A percentile compares a stretch with the other conserved stretches of the same genome.
Evolutionary conservation across 352 stramenopile genomes (phyloP).

Genomic region (Globisporangium paroecandrum): DNA sequence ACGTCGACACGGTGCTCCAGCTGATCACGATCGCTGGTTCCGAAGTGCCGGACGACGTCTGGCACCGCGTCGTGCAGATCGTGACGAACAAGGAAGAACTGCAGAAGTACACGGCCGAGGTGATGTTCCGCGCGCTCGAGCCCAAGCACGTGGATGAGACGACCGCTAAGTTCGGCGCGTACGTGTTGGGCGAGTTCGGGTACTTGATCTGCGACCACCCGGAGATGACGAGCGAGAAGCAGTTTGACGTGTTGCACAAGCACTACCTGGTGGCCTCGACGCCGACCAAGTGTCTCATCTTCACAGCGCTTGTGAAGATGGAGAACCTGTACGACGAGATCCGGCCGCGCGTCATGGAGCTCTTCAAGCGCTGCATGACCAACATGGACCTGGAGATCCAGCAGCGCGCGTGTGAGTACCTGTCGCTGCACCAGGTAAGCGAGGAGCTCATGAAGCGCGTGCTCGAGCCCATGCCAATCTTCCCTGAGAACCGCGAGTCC

Average conservation of each 20-base stretch:
- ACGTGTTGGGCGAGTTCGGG: slow-evolving; percentile 97
- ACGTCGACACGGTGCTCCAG: slow-evolving; percentile 98
- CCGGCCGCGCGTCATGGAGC: slow-evolving; percentile 79
- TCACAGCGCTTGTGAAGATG: slow-evolving; percentile 97
- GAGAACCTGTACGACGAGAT: slow-evolving; percentile 83
- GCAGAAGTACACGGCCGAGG: slow-evolving; percentile 93
- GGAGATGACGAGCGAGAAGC: slow-evolving; percentile 89
- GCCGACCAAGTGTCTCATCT: slow-evolving; percentile 90
- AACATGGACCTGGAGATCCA: slow-evolving; percentile 97
- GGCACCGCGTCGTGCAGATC: slow-evolving; percentile 98
- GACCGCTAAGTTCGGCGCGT: slow-evolving; percentile 92
- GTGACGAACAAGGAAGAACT: slow-evolving; percentile 97
- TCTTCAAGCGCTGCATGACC: slow-evolving; percentile 93
- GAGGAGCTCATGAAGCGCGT: slow-evolving; percentile 91
- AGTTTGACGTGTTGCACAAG: slow-evolving; percentile 96
- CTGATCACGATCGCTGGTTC: slow-evolving; percentile 94
- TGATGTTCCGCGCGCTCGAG: slow-evolving; percentile 94
- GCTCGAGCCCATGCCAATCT: slow-evolving; percentile 97
- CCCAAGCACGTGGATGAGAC: slow-evolving; percentile 94
- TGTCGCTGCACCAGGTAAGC: slow-evolving; percentile 84
- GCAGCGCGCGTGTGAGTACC: slow-evolving; percentile 96
- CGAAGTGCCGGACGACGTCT: slow-evolving; percentile 94
- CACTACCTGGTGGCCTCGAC: slow-evolving; percentile 90
- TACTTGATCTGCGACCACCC: slow-evolving; percentile 91
- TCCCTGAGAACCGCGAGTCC: slow-evolving; percentile 89